Percentiles rank a stretch among this genome's conserved stretches.
Evolutionary conservation across 768 basidiomycete genomes (phyloP).

Genomic region (Kondoa malvinella): DNA sequence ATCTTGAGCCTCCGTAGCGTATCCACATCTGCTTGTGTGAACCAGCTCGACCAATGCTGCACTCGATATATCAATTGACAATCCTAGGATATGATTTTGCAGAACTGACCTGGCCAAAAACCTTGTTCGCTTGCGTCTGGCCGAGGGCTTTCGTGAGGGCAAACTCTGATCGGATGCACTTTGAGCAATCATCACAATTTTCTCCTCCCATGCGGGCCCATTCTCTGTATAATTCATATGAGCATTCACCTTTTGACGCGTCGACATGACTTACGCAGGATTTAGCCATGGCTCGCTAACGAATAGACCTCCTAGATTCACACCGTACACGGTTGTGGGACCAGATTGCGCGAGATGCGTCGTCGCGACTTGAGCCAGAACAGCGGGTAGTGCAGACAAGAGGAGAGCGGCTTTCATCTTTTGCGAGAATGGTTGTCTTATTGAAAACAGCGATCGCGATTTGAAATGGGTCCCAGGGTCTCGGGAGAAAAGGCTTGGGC

Average conservation of each 20-base stretch:
- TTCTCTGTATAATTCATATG: background rate
- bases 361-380: background rate
- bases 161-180: background rate
- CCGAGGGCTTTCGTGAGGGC: background rate
- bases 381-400: background rate
- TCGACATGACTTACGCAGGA: background rate
- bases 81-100: background rate
- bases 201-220: background rate
- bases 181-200: background rate
- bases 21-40: background rate
- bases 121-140: background rate
- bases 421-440: no score
- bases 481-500: no score
- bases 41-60: slow-evolving; percentile 1
- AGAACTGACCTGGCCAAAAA: background rate
- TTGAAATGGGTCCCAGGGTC: no score
- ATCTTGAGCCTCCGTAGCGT: slow-evolving; percentile 1
- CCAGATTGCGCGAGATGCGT: background rate
- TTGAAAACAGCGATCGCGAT: no score
- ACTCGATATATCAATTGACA: background rate
- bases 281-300: background rate
- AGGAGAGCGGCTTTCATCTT: background rate
- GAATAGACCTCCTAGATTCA: background rate
- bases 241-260: background rate
- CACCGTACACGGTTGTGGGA: background rate